These are phyloP conservation scores for Solidago caesia DNA, from an alignment of 129 eudicot species.

Conservation along the genomic window DNA sequence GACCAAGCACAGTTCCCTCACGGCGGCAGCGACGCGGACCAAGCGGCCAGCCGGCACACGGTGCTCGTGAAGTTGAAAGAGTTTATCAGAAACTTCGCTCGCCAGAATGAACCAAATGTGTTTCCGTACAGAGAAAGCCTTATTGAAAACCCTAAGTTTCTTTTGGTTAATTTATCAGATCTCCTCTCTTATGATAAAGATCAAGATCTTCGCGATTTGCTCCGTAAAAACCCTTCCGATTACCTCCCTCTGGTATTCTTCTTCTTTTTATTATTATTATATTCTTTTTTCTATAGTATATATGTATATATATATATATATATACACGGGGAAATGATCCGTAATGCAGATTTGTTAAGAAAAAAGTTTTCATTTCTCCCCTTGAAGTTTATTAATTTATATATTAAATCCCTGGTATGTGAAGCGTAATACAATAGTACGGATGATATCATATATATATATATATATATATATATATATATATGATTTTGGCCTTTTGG, in stretches of 20 bases:
- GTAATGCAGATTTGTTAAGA: too few relatives aligned
- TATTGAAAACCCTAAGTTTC: constrained; percentile 63
- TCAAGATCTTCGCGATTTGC: constrained; percentile 73
- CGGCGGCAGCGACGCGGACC: constrained; percentile 54
- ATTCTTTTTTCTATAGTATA: background rate
- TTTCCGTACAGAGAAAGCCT: constrained; percentile 91
- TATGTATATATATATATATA: background rate
- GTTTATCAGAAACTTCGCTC: constrained; percentile 76
- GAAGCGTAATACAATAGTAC: too few relatives aligned
- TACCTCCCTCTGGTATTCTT: constrained; percentile 74
- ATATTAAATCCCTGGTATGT: too few relatives aligned
- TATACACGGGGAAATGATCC: too few relatives aligned
- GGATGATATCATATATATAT: too few relatives aligned
- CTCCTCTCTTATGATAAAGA: constrained; percentile 83
- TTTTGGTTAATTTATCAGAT: constrained; percentile 72
- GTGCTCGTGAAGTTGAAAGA: constrained; percentile 80
- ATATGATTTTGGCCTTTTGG: too few relatives aligned
- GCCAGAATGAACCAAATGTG: constrained; percentile 63
- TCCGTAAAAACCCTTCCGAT: constrained; percentile 90
- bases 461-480: background rate
- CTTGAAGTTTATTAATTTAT: too few relatives aligned
- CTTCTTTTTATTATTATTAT: too few relatives aligned
- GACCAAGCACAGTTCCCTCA: constrained; percentile 97
- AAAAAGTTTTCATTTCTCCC: too few relatives aligned
- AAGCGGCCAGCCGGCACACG: constrained; percentile 74